Conservation (phyloP, 2,329 filamentous ascomycete genomes). For the Botrytis fabae region DNA sequence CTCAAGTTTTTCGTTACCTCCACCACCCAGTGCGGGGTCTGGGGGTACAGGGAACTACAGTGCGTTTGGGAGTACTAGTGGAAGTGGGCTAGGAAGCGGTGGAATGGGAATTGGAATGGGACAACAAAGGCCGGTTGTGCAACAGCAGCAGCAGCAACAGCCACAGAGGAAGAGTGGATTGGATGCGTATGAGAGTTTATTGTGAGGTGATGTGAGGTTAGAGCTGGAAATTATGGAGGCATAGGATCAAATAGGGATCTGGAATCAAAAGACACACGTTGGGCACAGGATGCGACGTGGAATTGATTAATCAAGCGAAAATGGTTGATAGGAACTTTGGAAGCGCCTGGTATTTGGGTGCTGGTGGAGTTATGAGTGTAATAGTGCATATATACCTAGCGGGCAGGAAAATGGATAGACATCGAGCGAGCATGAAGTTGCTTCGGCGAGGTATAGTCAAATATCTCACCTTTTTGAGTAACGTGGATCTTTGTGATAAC, state of each 20-base stretch:
- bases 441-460: background rate
- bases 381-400: slow-evolving; percentile 8
- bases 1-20: slow-evolving; percentile 40
- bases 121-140: slow-evolving; percentile 17
- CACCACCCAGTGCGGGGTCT: slow-evolving; percentile 30
- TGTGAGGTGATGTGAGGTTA: slow-evolving; percentile 41
- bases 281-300: background rate
- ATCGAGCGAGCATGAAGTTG: background rate
- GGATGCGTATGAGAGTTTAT: slow-evolving; percentile 57
- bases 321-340: background rate
- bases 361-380: slow-evolving; percentile 7
- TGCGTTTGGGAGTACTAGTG: slow-evolving; percentile 30
- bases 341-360: background rate
- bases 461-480: background rate
- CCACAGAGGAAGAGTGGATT: slow-evolving; percentile 47
- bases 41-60: slow-evolving; percentile 25
- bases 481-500: background rate
- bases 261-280: background rate
- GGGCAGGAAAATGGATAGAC: background rate
- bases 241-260: background rate
- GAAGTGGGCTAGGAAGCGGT: slow-evolving; percentile 29
- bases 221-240: background rate
- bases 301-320: background rate
- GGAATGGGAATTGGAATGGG: slow-evolving; percentile 28
- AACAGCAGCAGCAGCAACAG: slow-evolving; percentile 30